Evolutionary conservation across 2,329 filamentous ascomycete species (phyloP).

Genomic region (Macroventuria anomochaeta): DNA sequence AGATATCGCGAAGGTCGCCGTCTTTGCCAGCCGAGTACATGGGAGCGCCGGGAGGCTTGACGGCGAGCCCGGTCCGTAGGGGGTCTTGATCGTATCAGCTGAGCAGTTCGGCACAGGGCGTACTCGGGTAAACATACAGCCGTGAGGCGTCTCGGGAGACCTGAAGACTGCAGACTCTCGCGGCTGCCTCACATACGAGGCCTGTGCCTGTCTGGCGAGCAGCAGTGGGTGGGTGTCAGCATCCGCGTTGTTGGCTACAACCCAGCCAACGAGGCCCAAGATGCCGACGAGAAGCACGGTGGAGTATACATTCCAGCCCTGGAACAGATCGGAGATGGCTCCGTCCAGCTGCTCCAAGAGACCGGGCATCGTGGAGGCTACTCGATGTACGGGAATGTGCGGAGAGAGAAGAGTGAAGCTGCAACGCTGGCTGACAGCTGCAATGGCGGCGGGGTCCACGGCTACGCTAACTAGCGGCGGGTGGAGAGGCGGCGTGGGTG

Average conservation of each 20-base stretch:
- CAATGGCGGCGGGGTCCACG: background rate
- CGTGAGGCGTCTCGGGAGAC: constrained; percentile 82
- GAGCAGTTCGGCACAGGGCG: background rate
- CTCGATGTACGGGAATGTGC: background rate
- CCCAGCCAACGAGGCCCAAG: constrained; percentile 71
- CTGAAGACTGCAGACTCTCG: constrained; percentile 87
- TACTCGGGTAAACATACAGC: constrained; percentile 53
- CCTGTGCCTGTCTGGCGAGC: constrained; percentile 80
- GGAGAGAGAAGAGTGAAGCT: background rate
- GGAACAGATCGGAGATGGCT: constrained; percentile 70
- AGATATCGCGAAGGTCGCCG: constrained; percentile 90
- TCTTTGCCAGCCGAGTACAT: constrained; percentile 85
- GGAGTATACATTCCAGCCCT: constrained; percentile 83
- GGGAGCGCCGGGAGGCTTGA: constrained; percentile 79
- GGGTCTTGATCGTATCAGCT: constrained; percentile 41
- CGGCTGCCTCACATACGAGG: constrained; percentile 79
- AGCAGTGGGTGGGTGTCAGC: constrained; percentile 93
- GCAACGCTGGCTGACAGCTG: constrained; percentile 4
- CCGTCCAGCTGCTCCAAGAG: constrained; percentile 73
- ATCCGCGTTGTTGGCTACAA: constrained; percentile 73
- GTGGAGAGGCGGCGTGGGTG: background rate
- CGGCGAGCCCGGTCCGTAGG: constrained; percentile 60
- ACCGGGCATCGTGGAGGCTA: constrained; percentile 44
- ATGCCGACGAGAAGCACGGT: constrained; percentile 73
- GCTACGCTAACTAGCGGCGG: background rate